Percentiles rank a stretch among this genome's conserved stretches.
phyloP scores from a whole-genome alignment of 352 stramenopile species.

The Elongisporangium senticosum region DNA sequence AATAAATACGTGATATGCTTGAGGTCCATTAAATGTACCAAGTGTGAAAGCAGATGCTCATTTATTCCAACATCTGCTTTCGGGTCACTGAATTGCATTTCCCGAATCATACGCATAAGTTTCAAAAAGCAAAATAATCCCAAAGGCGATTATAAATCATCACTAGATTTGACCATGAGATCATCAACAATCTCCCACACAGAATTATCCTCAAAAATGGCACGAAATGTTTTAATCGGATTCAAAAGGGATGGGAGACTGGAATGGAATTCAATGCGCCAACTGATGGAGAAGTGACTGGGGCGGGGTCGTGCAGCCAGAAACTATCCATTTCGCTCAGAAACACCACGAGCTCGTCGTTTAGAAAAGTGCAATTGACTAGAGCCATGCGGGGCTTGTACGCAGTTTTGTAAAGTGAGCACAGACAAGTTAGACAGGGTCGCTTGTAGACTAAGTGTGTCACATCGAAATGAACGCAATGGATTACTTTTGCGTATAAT shows the following conservation, averaged over 20 bases:
- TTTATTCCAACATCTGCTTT: constrained; percentile 48
- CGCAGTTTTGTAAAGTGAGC: no score
- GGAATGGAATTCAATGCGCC: no score
- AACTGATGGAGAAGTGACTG: no score
- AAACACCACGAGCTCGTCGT: no score
- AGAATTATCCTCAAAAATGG: constrained; percentile 27
- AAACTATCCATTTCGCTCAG: no score
- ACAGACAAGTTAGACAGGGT: no score
- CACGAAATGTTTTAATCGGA: constrained; percentile 35
- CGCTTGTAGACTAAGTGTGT: no score
- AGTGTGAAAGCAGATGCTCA: constrained; percentile 41
- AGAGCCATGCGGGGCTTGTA: no score
- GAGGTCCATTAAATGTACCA: constrained; percentile 52
- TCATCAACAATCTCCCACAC: constrained; percentile 49
- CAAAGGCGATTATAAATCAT: constrained; percentile 72
- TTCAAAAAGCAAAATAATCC: constrained; percentile 84
- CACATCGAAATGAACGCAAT: no score
- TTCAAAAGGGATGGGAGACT: constrained; percentile 3
- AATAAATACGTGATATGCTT: constrained; percentile 62
- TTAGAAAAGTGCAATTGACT: no score
- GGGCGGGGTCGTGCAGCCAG: no score
- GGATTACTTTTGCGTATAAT: no score
- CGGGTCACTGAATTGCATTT: constrained; percentile 45
- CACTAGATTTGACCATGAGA: constrained; percentile 43
- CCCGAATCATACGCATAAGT: constrained; percentile 62